Conservation (phyloP, 805 yeast genomes). For the Pichia exigua region DNA sequence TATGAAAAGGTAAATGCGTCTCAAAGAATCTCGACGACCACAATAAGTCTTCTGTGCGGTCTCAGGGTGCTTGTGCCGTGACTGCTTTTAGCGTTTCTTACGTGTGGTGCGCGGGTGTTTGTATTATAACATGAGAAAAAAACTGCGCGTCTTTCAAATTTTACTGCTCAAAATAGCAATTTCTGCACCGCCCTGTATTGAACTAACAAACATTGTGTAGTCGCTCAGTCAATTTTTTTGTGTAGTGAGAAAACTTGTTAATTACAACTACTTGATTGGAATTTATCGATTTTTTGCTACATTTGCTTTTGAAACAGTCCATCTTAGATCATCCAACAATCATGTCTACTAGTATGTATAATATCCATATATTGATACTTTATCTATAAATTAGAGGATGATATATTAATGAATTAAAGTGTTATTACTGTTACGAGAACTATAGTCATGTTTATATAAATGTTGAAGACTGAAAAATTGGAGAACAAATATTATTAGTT, state of each 20-base stretch:
- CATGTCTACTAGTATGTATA: slow-evolving; percentile 15
- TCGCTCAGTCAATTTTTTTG: neutral
- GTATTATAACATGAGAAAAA: neutral
- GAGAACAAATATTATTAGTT: too few relatives aligned
- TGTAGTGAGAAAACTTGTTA: neutral
- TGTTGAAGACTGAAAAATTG: neutral
- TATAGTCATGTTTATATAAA: too few relatives aligned
- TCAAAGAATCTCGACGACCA: neutral
- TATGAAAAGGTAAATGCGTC: neutral
- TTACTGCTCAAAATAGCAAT: neutral
- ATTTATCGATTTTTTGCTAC: neutral
- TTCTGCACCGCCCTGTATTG: neutral
- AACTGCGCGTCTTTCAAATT: neutral
- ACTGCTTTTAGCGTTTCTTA: neutral
- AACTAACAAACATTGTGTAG: neutral
- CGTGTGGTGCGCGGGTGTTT: neutral
- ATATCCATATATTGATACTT: neutral
- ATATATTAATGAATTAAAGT: neutral
- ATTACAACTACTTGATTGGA: neutral
- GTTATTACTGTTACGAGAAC: neutral
- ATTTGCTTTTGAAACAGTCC: neutral
- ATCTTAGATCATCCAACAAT: slow-evolving; percentile 8
- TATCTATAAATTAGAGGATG: neutral
- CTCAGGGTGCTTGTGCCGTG: neutral
- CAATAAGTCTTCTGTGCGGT: neutral